Base-by-base conservation (phyloP, 2,329 filamentous ascomycete genomes). In the Aspergillus tamarii region DNA sequence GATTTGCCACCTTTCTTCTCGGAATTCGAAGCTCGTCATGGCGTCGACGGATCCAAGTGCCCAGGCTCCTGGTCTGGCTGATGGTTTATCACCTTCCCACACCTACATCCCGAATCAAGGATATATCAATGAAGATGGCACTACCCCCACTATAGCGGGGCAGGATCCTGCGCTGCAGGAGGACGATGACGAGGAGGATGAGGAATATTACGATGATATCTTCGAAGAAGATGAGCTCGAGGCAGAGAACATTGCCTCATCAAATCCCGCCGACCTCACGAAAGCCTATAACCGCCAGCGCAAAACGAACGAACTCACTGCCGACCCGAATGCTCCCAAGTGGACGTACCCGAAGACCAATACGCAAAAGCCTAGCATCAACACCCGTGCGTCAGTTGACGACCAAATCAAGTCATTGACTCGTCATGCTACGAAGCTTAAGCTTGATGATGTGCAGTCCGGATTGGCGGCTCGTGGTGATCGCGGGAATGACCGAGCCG, bases 201-300 rank as follows among this genome's bases (percentile, higher is more conserved):
- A 55, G n/a, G 52, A 88, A 50, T 87, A 89, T 62, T 87, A 89
- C 64, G 86, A 91, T 60, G 84, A 85, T 65, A 84, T 86, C 32
- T 83, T 83, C 61, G 82, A 84, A 48, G 84, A 88, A 19, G 82
- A 85, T 53, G 82, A 85, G 55, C 70, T 88, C 28, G 82, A 82
- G 57, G 82, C 84, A 28, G 87, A 87, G 72, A 79, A 85, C 21
- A 82, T 88, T 56, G 81, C 82, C 9, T 83, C 87, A 0, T 84
- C 82, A 1, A 87, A 88, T 65, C 82, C 85, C 0, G 72, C 85
- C 45, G 91, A 96, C 77, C 86, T 93, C 62, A 93, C 92, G 43
- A 95, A 96, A 80, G 89, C 90, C 9, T 95, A 95, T 83, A 97
- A 97, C 77, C 90, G 93, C 65, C 92, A 96, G 76, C 86, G 88